Percentiles rank a stretch among this genome's conserved stretches.
These are phyloP conservation scores for Westerdykella ornata DNA, from an alignment of 2,329 filamentous ascomycete species.

Conservation along the genomic window DNA sequence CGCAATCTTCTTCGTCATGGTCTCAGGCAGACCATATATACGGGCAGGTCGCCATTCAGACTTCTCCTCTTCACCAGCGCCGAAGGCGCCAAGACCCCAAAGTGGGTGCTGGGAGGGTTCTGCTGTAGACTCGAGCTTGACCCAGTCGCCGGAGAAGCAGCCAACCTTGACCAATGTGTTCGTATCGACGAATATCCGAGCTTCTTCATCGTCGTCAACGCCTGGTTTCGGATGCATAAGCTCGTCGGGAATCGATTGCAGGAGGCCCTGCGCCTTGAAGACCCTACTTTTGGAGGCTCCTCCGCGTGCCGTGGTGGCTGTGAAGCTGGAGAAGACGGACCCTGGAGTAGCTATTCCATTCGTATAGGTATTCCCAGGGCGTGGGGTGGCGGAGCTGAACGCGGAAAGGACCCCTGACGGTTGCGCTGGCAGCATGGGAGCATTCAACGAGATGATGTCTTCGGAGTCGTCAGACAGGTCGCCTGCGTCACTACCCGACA, in stretches of 20 bases:
- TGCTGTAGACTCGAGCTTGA: conserved; percentile 69
- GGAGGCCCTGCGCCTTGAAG: conserved; percentile 75
- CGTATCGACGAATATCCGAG: conserved; percentile 85
- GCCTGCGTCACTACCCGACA: conserved; percentile 59
- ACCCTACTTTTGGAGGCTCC: conserved; percentile 63
- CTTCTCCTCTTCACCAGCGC: conserved; percentile 53
- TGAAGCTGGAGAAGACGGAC: conserved; percentile 84
- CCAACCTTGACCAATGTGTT: conserved; percentile 79
- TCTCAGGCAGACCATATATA: conserved; percentile 82
- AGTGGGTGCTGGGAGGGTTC: conserved; percentile 64
- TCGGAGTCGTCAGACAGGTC: conserved; percentile 89
- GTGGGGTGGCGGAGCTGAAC: conserved; percentile 72
- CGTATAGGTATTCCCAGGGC: conserved; percentile 61
- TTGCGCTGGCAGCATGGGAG: conserved; percentile 70
- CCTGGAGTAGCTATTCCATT: conserved; percentile 77
- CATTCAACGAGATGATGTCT: conserved; percentile 84
- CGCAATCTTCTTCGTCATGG: conserved; percentile 48
- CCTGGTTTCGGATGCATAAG: conserved; percentile 77
- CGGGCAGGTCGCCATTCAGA: conserved; percentile 74
- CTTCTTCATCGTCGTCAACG: conserved; percentile 78
- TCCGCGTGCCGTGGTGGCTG: conserved; percentile 72
- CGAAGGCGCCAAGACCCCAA: conserved; percentile 62
- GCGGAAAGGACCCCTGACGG: conserved; percentile 74
- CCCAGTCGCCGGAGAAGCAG: conserved; percentile 97
- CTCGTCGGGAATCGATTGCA: conserved; percentile 65